Evolutionary conservation across 495 filamentous ascomycete genomes (phyloP).

Genomic region (Lasiosphaeris hirsuta): DNA sequence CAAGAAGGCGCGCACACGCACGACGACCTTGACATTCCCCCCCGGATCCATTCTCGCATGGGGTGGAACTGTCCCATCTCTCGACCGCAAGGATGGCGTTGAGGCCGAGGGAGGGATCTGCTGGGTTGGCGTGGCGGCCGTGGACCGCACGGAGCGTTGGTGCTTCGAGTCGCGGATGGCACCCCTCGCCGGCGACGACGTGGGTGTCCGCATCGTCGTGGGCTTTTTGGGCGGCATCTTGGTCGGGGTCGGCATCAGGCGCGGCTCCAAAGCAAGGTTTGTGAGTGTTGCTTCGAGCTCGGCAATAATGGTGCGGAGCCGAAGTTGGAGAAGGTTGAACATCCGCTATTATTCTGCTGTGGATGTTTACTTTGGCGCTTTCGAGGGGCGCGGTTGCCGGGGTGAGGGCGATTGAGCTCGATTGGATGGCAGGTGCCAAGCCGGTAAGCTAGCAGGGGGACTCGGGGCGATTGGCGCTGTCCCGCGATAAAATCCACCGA

Average conservation of each 20-base stretch:
- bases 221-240: conserved; percentile 17
- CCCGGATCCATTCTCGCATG: conserved; percentile 54
- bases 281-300: conserved; percentile 43
- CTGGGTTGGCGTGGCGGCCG: conserved; percentile 66
- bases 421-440: conserved; percentile 5
- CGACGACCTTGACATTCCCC: conserved; percentile 92
- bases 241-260: conserved; percentile 42
- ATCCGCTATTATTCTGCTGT: conserved; percentile 16
- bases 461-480: not conserved
- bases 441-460: conserved; percentile 1
- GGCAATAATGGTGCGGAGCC: conserved; percentile 35
- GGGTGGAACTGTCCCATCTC: conserved; percentile 57
- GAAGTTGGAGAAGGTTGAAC: conserved; percentile 35
- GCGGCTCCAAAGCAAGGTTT: conserved; percentile 43
- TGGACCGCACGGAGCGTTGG: conserved; percentile 46
- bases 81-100: conserved; percentile 67
- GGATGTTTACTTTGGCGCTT: conserved; percentile 15
- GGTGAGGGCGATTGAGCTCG: conserved; percentile 11
- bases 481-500: not conserved
- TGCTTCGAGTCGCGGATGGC: conserved; percentile 1
- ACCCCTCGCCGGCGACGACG: no score
- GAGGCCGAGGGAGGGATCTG: conserved; percentile 53
- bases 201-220: not conserved
- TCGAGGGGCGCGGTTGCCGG: conserved; percentile 24
- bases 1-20: conserved; percentile 85